phyloP scores from a whole-genome alignment of 805 yeast genomes.

The Yamadazyma philogaea region DNA sequence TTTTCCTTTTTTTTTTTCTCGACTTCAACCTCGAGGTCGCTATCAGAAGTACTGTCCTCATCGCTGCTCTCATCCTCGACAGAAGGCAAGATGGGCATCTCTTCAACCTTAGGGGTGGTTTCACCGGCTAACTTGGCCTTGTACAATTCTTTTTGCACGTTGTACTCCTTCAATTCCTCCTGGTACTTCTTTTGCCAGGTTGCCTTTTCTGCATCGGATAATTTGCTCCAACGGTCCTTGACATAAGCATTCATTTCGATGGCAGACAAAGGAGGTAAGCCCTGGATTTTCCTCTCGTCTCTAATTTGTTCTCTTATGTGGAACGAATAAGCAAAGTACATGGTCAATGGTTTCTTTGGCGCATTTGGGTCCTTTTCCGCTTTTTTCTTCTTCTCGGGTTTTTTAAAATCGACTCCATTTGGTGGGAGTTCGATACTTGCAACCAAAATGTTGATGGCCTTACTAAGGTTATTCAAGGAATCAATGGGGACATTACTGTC shows the following conservation, averaged over 20 bases:
- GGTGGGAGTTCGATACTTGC: constrained; percentile 18
- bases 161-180: constrained; percentile 39
- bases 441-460: constrained; percentile 27
- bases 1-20: constrained; percentile 46
- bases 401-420: constrained; percentile 30
- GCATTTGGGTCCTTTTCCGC: constrained; percentile 79
- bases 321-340: constrained; percentile 74
- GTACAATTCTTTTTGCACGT: constrained; percentile 34
- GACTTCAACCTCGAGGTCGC: constrained; percentile 8
- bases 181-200: constrained; percentile 63
- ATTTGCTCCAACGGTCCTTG: constrained; percentile 72
- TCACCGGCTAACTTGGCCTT: constrained; percentile 24
- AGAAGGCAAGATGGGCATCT: constrained; percentile 6
- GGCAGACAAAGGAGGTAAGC: constrained; percentile 63
- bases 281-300: constrained; percentile 57
- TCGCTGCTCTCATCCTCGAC: background rate
- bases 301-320: constrained; percentile 68
- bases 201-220: constrained; percentile 66
- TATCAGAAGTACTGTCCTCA: constrained; percentile 2
- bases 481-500: constrained; percentile 10
- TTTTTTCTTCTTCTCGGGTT: constrained; percentile 45
- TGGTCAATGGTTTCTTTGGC: constrained; percentile 91
- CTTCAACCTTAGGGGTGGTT: constrained; percentile 2
- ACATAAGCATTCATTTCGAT: constrained; percentile 77
- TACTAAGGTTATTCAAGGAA: constrained; percentile 30